Base-by-base conservation (phyloP, 768 basidiomycete genomes). In the Inosperma sp. region DNA sequence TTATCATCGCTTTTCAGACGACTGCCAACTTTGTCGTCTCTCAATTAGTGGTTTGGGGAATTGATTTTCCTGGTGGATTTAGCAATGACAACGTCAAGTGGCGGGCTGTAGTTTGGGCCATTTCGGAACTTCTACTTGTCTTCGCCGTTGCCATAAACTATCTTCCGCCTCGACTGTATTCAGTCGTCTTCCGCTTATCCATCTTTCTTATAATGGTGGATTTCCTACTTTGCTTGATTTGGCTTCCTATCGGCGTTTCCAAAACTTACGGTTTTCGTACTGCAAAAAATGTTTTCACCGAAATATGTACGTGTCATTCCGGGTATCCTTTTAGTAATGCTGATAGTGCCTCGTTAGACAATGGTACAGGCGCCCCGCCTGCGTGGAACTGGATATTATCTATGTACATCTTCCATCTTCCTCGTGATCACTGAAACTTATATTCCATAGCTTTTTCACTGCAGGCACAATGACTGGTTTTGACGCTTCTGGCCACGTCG, bases 311-410 rank as follows among this genome's bases (percentile, higher is more conserved):
- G 85, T 71, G 37, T 10, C 22, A 14, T 6, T 58, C 37, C 29
- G 14, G 23, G 34, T 4, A n/a, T 23, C 36, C 12, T 7, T 23
- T 7, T 1, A 27, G 23, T 39, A n/a, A 25, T 36, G 10, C 36
- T 48, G 19, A 55, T 25, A 31, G 39, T 48, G 34, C 21, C 29
- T 52, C 30, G 2, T 26, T 17, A 92, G 89, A 90, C 66, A 94
- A 94, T 59, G 92, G 90, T 22, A 93, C 92, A 1, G 88, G 88
- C 0, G 91, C 92, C 3, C 78, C 88, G 17, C 72, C 86, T 7
- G 89, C 79, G 4, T 94, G 92, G 93, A 94, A 93, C 60, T 95
- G 89, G 89, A 77, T 91, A 13, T 67, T 96, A 31, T 90, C 86
- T 4, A 90, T 91, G 89, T 90, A 57, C 22, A 66, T 58, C 42